These are phyloP conservation scores for Serendipita sp. DNA, from an alignment of 768 basidiomycete species.

Conservation along the genomic window DNA sequence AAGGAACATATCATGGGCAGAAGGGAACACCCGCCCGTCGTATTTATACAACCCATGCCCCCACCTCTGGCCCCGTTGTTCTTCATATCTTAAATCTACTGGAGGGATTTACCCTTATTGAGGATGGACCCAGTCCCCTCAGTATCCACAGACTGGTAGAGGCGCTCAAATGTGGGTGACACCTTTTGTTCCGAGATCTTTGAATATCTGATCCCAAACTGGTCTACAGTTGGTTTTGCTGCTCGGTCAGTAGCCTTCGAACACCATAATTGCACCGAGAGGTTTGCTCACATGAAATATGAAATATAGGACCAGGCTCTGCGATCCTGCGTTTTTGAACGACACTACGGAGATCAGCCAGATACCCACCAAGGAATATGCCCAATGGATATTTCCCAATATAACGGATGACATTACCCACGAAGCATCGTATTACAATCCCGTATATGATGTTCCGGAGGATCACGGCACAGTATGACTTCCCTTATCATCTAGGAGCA, in stretches of 20 bases:
- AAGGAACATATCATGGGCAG: slow-evolving; percentile 55
- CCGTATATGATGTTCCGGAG: slow-evolving; percentile 54
- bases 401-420: slow-evolving; percentile 80
- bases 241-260: slow-evolving; percentile 33
- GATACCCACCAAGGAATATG: slow-evolving; percentile 57
- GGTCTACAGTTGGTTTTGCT: slow-evolving; percentile 40
- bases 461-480: slow-evolving; percentile 76
- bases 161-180: slow-evolving; percentile 54
- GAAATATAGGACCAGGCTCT: slow-evolving; percentile 54
- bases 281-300: slow-evolving; percentile 8
- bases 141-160: slow-evolving; percentile 73
- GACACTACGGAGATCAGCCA: slow-evolving; percentile 38
- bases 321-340: slow-evolving; percentile 58
- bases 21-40: slow-evolving; percentile 25
- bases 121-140: slow-evolving; percentile 37
- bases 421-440: slow-evolving; percentile 64
- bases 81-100: slow-evolving; percentile 83
- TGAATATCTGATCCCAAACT: slow-evolving; percentile 8
- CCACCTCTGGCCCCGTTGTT: slow-evolving; percentile 77
- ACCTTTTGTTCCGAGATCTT: too few relatives aligned
- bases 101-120: slow-evolving; percentile 47
- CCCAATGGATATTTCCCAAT: slow-evolving; percentile 40
- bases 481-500: not conserved
- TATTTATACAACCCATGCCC: slow-evolving; percentile 73
- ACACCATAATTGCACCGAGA: not conserved